A percentile compares a stretch with the other conserved stretches of the same genome.
Evolutionary conservation across 2,329 filamentous ascomycete species (phyloP).

Genomic region (Neobulgaria alba): DNA sequence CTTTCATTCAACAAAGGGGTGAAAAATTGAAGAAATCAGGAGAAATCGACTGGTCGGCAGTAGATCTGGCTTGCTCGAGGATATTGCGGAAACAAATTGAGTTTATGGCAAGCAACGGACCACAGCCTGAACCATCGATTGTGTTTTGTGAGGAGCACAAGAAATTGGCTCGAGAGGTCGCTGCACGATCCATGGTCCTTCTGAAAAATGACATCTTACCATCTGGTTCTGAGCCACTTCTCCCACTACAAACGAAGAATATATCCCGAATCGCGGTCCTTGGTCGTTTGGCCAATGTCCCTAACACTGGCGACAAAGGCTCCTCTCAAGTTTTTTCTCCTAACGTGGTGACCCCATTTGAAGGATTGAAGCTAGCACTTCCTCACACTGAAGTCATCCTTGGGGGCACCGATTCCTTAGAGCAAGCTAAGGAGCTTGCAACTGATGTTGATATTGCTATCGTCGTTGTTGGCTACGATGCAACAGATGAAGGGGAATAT

Average conservation of each 20-base stretch:
- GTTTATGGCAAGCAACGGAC: slow-evolving; percentile 27
- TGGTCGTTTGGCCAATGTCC: too few relatives aligned
- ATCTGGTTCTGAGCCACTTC: background rate
- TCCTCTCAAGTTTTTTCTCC: slow-evolving; percentile 8
- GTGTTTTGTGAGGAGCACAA: too few relatives aligned
- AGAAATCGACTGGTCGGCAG: slow-evolving; percentile 4
- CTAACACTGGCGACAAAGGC: slow-evolving; percentile 8
- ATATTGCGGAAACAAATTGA: slow-evolving; percentile 6
- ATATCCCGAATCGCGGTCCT: slow-evolving; percentile 7
- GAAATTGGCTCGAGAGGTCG: slow-evolving; percentile 71
- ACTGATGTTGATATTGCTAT: slow-evolving; percentile 5
- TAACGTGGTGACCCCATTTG: slow-evolving; percentile 6
- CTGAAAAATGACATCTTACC: slow-evolving; percentile 61
- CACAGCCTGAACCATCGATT: slow-evolving; percentile 47
- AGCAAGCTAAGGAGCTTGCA: slow-evolving; percentile 2
- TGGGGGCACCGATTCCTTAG: slow-evolving; percentile 4
- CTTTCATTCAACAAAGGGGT: slow-evolving; percentile 6
- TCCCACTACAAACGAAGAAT: slow-evolving; percentile 3
- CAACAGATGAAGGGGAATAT: slow-evolving; percentile 9
- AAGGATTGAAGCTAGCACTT: slow-evolving; percentile 6
- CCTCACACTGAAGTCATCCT: too few relatives aligned
- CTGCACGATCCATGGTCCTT: slow-evolving; percentile 70
- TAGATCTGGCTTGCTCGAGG: slow-evolving; percentile 1
- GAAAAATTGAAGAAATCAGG: slow-evolving; percentile 4
- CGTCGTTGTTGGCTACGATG: slow-evolving; percentile 7